These are phyloP conservation scores for Hymenoscyphus scutula DNA, from an alignment of 2,329 filamentous ascomycete species.

Conservation along the genomic window DNA sequence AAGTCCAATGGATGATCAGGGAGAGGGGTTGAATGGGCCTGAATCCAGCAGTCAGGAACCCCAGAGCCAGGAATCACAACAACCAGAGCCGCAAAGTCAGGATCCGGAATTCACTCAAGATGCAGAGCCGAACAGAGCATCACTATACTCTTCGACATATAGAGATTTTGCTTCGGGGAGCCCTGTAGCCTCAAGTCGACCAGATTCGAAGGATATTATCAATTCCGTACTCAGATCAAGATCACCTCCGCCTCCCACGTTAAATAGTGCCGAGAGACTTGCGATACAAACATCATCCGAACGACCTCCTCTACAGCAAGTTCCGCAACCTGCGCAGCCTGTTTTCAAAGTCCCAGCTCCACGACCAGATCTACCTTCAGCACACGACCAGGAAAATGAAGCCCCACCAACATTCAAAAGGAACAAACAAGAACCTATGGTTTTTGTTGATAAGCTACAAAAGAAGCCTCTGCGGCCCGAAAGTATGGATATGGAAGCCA, in stretches of 20 bases:
- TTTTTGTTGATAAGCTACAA: slow-evolving; percentile 38
- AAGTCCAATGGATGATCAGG: slow-evolving; percentile 38
- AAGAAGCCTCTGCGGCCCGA: slow-evolving; percentile 52
- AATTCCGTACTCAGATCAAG: slow-evolving; percentile 31
- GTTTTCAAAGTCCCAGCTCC: slow-evolving; percentile 57
- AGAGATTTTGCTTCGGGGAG: slow-evolving; percentile 51
- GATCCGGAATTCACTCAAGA: slow-evolving; percentile 30
- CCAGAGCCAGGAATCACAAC: slow-evolving; percentile 29
- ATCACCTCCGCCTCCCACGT: slow-evolving; percentile 32
- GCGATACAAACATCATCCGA: slow-evolving; percentile 40
- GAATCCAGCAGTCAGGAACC: slow-evolving; percentile 34
- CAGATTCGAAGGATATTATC: slow-evolving; percentile 21
- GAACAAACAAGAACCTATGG: slow-evolving; percentile 32
- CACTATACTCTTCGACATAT: slow-evolving; percentile 28
- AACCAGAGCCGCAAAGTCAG: slow-evolving; percentile 28
- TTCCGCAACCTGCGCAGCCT: slow-evolving; percentile 48
- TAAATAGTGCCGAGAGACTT: slow-evolving; percentile 29
- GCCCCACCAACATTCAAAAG: slow-evolving; percentile 66
- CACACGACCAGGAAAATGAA: slow-evolving; percentile 83
- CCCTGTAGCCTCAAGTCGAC: slow-evolving; percentile 31
- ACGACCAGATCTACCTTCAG: slow-evolving; percentile 57
- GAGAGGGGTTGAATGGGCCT: slow-evolving; percentile 33
- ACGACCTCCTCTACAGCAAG: slow-evolving; percentile 41
- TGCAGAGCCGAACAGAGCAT: slow-evolving; percentile 38
- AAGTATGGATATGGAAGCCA: slow-evolving; percentile 43